Evolutionary conservation across 257 asterid genomes (phyloP).

Genomic region (Solanum pinnatisectum): DNA sequence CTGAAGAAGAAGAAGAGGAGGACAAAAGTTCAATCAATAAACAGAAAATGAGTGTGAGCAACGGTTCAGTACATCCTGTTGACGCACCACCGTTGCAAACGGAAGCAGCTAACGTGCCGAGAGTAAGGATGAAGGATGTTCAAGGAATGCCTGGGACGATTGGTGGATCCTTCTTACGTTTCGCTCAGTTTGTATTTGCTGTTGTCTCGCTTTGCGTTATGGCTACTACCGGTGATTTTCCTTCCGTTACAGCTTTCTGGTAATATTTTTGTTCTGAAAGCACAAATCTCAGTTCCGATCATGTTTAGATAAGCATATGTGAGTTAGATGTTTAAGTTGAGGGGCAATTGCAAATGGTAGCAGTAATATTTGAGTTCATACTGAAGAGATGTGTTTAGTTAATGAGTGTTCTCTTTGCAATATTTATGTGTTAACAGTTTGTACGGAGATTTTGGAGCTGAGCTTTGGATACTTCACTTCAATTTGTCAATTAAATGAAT

Average conservation of each 20-base stretch:
- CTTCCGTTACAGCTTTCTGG: constrained; percentile 99
- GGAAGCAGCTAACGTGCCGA: constrained; percentile 68
- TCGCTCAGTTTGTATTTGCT: constrained; percentile 65
- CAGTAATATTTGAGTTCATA: neutral
- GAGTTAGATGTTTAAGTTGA: neutral
- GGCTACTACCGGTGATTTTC: constrained; percentile 89
- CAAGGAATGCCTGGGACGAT: constrained; percentile 99
- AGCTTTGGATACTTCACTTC: neutral
- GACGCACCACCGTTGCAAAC: constrained; percentile 93
- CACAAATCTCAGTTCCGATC: neutral
- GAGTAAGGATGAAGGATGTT: constrained; percentile 87
- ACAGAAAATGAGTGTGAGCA: constrained; percentile 55
- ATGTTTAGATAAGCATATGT: neutral
- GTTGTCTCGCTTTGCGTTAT: constrained; percentile 67
- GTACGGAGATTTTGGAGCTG: neutral
- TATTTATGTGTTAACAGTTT: neutral
- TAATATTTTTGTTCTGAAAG: constrained; percentile 11
- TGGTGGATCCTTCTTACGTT: constrained; percentile 74
- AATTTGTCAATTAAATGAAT: neutral
- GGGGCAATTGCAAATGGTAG: neutral
- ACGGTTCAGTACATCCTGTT: constrained; percentile 90
- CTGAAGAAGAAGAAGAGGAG: neutral
- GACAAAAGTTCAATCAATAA: neutral
- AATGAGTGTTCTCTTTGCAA: neutral
- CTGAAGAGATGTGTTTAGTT: neutral